Conservation (phyloP, 805 yeast species). For the Martiniozyma abietophila region DNA sequence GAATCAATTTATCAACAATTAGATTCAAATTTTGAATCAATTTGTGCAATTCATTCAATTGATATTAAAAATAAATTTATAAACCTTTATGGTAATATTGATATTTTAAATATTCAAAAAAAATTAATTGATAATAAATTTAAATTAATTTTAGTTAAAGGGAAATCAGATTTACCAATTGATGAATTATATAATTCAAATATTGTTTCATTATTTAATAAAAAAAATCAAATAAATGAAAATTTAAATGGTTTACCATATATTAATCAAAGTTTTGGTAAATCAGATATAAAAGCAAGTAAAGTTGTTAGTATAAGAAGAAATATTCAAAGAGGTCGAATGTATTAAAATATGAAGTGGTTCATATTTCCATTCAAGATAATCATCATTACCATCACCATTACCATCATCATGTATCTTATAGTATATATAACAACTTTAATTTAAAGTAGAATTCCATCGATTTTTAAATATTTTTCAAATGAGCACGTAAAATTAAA, state of each 20-base stretch:
- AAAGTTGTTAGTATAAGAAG: constrained; percentile 39
- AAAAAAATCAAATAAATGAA: too few species aligned
- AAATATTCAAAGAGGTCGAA: constrained; percentile 32
- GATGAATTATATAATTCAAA: constrained; percentile 22
- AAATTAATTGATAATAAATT: constrained; percentile 13
- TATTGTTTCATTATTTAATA: too few species aligned
- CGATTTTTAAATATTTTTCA: too few species aligned
- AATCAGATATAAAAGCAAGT: constrained; percentile 38
- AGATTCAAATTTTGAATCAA: constrained; percentile 32
- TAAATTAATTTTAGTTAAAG: constrained; percentile 41
- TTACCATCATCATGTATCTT: too few species aligned
- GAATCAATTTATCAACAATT: constrained; percentile 11
- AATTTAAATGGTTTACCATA: constrained; percentile 25
- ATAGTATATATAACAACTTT: too few species aligned
- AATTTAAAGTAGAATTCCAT: too few species aligned
- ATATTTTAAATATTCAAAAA: constrained; percentile 10
- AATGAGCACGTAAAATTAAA: too few species aligned
- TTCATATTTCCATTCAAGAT: too few species aligned
- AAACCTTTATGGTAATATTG: constrained; percentile 49
- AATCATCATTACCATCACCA: too few species aligned
- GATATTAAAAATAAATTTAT: constrained; percentile 30
- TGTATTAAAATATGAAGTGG: constrained; percentile 1
- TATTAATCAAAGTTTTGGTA: constrained; percentile 30
- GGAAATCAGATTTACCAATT: constrained; percentile 57
- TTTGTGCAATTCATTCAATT: constrained; percentile 62